Evolutionary conservation across 2,329 filamentous ascomycete genomes (phyloP).

Genomic region (Aureobasidium sp.): DNA sequence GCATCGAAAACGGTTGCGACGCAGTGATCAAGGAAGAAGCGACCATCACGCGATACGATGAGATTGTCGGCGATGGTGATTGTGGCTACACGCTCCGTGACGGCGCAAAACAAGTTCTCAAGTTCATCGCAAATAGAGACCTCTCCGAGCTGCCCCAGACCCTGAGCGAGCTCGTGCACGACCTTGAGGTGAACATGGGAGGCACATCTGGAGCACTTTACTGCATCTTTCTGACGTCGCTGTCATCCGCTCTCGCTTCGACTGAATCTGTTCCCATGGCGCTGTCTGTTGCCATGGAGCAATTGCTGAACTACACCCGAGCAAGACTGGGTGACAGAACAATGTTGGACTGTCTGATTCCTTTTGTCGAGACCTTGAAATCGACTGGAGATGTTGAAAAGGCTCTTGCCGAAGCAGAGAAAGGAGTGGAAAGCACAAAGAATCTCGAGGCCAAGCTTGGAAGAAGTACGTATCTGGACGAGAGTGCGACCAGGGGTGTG

Average conservation of each 20-base stretch:
- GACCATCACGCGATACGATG: conserved; percentile 32
- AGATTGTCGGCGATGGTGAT: conserved; percentile 32
- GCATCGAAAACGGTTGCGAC: conserved; percentile 27
- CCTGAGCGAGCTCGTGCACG: conserved; percentile 25
- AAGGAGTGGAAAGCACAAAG: conserved; percentile 31
- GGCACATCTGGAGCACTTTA: conserved; percentile 31
- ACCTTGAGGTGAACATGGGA: conserved; percentile 32
- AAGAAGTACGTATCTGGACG: conserved; percentile 31
- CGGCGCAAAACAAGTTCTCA: conserved; percentile 29
- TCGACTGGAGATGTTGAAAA: conserved; percentile 19
- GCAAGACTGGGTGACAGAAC: conserved; percentile 30
- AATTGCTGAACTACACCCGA: conserved; percentile 29
- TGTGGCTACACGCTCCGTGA: conserved; percentile 32
- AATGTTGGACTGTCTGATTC: conserved; percentile 32
- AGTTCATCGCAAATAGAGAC: conserved; percentile 27
- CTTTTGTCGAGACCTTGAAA: conserved; percentile 26
- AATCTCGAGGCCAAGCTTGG: conserved; percentile 30
- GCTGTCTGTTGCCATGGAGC: conserved; percentile 23
- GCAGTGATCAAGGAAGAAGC: conserved; percentile 30
- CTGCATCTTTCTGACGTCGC: conserved; percentile 30
- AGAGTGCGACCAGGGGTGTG: conserved; percentile 30
- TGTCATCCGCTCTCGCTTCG: conserved; percentile 24
- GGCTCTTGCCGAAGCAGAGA: conserved; percentile 24
- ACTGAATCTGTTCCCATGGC: conserved; percentile 22
- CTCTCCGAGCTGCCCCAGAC: conserved; percentile 24